Conservation (phyloP, 2,329 filamentous ascomycete species). For the Hypoxylon sp. region DNA sequence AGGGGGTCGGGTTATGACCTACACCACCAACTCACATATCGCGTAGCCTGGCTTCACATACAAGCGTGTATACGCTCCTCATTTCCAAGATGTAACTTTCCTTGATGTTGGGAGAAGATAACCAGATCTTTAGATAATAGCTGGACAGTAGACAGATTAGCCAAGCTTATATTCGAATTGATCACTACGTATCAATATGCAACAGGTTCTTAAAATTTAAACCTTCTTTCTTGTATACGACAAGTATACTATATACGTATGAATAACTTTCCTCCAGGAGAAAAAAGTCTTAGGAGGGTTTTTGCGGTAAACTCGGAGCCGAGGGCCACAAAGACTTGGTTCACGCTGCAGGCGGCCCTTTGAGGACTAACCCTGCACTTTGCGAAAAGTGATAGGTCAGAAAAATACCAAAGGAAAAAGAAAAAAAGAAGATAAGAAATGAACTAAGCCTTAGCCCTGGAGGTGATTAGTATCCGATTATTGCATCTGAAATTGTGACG, state of each 20-base stretch:
- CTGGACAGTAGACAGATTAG: background rate
- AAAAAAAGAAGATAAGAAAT: constrained; percentile 7
- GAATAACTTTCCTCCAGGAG: constrained; percentile 27
- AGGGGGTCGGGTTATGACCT: constrained; percentile 13
- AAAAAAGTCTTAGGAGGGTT: constrained; percentile 18
- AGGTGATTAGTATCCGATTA: constrained; percentile 16
- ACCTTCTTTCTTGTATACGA: constrained; percentile 7
- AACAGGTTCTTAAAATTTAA: background rate
- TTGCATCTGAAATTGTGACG: constrained; percentile 16
- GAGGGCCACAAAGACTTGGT: constrained; percentile 41
- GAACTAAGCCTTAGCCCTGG: constrained; percentile 10
- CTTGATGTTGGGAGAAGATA: background rate
- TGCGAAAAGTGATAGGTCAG: constrained; percentile 42
- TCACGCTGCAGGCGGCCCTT: constrained; percentile 44
- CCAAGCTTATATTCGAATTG: constrained; percentile 3
- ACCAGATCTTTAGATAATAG: background rate
- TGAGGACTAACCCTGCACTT: constrained; percentile 39
- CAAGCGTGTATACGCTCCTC: background rate
- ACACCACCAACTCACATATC: constrained; percentile 13
- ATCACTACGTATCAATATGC: background rate
- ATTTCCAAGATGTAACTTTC: background rate
- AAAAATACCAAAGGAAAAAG: constrained; percentile 19
- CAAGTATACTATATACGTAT: constrained; percentile 11
- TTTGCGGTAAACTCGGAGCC: constrained; percentile 39
- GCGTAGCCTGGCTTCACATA: constrained; percentile 1